These are phyloP conservation scores for Cercophora newfieldiana DNA, from an alignment of 495 filamentous ascomycete genomes.

Conservation along the genomic window DNA sequence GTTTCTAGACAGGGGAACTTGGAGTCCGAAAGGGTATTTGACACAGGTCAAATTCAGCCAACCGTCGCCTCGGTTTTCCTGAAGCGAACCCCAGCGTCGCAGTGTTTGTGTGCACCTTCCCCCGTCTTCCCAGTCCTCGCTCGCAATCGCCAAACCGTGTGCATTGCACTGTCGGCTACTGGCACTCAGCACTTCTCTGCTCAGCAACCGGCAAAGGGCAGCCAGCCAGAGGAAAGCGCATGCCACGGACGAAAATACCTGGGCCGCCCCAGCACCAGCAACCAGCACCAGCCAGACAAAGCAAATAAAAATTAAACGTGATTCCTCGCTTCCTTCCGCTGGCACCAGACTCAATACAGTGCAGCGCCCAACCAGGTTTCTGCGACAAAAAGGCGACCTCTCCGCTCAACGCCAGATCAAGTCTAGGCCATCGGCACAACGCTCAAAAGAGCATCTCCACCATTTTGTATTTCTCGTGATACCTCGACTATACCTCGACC, in stretches of 20 bases:
- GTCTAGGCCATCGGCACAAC: slow-evolving; percentile 60
- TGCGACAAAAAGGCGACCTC: slow-evolving; percentile 51
- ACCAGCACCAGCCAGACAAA: slow-evolving; percentile 28
- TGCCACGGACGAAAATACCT: slow-evolving; percentile 35
- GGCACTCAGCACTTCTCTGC: slow-evolving; percentile 15
- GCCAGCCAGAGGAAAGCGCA: slow-evolving; percentile 21
- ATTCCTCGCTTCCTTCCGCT: slow-evolving; percentile 50
- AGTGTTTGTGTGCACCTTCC: slow-evolving; percentile 29
- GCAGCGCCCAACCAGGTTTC: slow-evolving; percentile 55
- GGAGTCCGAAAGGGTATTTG: slow-evolving; percentile 44
- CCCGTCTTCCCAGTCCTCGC: slow-evolving; percentile 22
- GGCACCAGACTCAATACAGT: slow-evolving; percentile 55
- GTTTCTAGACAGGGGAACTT: slow-evolving; percentile 46
- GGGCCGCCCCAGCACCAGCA: slow-evolving; percentile 27
- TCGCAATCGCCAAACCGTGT: slow-evolving; percentile 18
- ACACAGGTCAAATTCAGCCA: slow-evolving; percentile 33
- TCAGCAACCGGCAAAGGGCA: slow-evolving; percentile 12
- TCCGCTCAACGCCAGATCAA: slow-evolving; percentile 58
- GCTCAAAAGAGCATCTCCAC: slow-evolving; percentile 59
- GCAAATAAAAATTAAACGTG: slow-evolving; percentile 43
- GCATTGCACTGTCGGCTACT: slow-evolving; percentile 29
- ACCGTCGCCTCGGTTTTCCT: slow-evolving; percentile 20
- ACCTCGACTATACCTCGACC: slow-evolving; percentile 36
- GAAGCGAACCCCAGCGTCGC: slow-evolving; percentile 13
- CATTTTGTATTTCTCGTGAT: slow-evolving; percentile 51